Conservation (phyloP, 1,139 yeast genomes). For the Lodderomyces elongisporus region DNA sequence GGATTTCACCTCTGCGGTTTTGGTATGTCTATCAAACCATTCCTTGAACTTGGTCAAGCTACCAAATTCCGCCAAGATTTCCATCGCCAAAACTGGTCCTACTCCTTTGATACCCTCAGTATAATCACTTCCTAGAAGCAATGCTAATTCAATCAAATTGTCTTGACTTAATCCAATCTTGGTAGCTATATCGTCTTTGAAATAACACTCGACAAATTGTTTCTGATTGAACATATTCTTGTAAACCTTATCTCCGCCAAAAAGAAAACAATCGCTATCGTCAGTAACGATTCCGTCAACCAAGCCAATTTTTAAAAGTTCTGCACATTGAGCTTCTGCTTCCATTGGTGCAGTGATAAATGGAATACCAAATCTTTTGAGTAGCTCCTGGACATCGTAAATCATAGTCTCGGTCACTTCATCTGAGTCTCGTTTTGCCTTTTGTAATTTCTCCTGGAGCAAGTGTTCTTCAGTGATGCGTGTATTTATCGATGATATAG, state of each 20-base stretch:
- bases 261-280: slow-evolving; percentile 93
- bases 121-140: slow-evolving; percentile 86
- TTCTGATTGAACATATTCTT: slow-evolving; percentile 94
- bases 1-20: slow-evolving; percentile 15
- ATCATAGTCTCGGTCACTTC: slow-evolving; percentile 87
- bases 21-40: slow-evolving; percentile 36
- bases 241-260: slow-evolving; percentile 83
- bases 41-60: slow-evolving; percentile 27
- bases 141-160: slow-evolving; percentile 72
- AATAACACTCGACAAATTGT: slow-evolving; percentile 85
- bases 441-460: slow-evolving; percentile 55
- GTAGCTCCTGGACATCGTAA: slow-evolving; percentile 80
- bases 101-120: slow-evolving; percentile 88
- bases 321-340: slow-evolving; percentile 98
- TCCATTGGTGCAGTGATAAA: slow-evolving; percentile 95
- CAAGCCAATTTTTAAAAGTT: slow-evolving; percentile 53
- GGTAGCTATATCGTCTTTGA: slow-evolving; percentile 50
- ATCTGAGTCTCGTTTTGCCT: slow-evolving; percentile 81
- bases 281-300: slow-evolving; percentile 97
- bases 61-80: slow-evolving; percentile 84
- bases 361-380: slow-evolving; percentile 87
- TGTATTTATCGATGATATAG: slow-evolving; percentile 21
- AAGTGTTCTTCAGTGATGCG: slow-evolving; percentile 48
- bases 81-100: slow-evolving; percentile 92
- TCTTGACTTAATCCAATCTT: slow-evolving; percentile 63